Conservation (phyloP, 352 stramenopile genomes). For the Phytophthora vignae region DNA sequence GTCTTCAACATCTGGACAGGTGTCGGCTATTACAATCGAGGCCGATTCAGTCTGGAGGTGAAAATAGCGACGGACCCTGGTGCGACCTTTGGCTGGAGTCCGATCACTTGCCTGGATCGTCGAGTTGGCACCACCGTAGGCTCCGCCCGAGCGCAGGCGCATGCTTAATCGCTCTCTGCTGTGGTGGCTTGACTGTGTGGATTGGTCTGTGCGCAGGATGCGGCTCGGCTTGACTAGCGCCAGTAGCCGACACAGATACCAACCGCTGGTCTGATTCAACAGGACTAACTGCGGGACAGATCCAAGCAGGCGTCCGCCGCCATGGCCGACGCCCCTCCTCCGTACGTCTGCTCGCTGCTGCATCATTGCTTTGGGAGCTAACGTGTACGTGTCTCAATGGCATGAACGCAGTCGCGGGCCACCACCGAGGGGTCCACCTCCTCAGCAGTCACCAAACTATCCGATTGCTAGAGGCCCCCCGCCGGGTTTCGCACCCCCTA, state of each 20-base stretch:
- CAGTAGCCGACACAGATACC: slow-evolving; percentile 8
- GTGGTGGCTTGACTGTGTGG: slow-evolving; percentile 1
- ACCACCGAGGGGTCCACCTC: slow-evolving; percentile 47
- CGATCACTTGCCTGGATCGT: not conserved
- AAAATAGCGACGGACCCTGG: not conserved
- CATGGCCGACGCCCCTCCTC: slow-evolving; percentile 41
- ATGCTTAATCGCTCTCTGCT: not conserved
- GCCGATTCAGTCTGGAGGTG: not conserved
- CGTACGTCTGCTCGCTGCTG: slow-evolving; percentile 31
- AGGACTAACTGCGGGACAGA: slow-evolving; percentile 12
- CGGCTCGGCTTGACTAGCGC: slow-evolving; percentile 15
- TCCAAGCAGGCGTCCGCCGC: slow-evolving; percentile 15
- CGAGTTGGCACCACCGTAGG: slow-evolving; percentile 17
- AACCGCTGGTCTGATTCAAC: slow-evolving; percentile 10
- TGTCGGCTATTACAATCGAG: not conserved
- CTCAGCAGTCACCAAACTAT: slow-evolving; percentile 55
- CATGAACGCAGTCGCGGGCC: slow-evolving; percentile 28
- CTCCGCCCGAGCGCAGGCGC: not conserved
- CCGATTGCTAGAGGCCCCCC: slow-evolving; percentile 64
- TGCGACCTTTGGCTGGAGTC: not conserved
- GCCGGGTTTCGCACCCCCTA: slow-evolving; percentile 55
- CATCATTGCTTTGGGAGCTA: not conserved
- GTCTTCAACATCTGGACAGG: too few species aligned
- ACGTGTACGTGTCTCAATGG: not conserved
- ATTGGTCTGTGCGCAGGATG: slow-evolving; percentile 23